These are phyloP conservation scores for Ettlia oleoabundans DNA, from an alignment of 139 green algal species.

Conservation along the genomic window DNA sequence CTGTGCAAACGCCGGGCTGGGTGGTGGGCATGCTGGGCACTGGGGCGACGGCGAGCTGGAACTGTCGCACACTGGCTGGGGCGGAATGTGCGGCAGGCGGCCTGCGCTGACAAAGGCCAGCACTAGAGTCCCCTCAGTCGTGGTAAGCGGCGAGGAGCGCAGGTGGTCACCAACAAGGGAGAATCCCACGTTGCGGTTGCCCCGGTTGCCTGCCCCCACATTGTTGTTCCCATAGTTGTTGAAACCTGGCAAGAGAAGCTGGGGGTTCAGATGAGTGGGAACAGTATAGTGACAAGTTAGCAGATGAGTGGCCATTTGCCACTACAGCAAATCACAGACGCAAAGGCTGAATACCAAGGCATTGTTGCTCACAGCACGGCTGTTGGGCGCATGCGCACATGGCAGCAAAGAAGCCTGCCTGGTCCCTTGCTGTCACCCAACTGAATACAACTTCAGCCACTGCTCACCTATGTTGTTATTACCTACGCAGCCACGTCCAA, in stretches of 20 bases:
- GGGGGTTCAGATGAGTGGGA: neutral
- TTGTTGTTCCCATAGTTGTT: constrained; percentile 19
- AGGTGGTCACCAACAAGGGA: neutral
- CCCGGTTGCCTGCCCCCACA: neutral
- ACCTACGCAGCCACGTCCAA: neutral
- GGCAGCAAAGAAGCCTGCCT: neutral
- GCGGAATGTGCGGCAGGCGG: neutral
- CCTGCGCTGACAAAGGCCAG: neutral
- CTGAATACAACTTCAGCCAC: too few species aligned
- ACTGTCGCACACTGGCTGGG: constrained; percentile 2
- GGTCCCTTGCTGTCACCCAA: too few species aligned
- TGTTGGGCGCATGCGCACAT: neutral
- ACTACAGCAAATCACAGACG: too few species aligned
- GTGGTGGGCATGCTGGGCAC: constrained; percentile 1
- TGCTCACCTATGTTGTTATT: constrained; percentile 14
- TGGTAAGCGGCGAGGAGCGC: neutral
- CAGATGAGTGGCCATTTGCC: too few species aligned
- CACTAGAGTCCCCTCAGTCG: neutral
- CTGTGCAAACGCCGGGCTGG: neutral
- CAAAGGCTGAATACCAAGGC: neutral
- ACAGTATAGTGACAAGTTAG: neutral
- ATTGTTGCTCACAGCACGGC: neutral
- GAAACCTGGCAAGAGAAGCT: neutral
- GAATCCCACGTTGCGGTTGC: neutral
- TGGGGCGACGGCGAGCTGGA: neutral